Base-by-base conservation (phyloP, 768 basidiomycete genomes). In the Mycena chlorophos region DNA sequence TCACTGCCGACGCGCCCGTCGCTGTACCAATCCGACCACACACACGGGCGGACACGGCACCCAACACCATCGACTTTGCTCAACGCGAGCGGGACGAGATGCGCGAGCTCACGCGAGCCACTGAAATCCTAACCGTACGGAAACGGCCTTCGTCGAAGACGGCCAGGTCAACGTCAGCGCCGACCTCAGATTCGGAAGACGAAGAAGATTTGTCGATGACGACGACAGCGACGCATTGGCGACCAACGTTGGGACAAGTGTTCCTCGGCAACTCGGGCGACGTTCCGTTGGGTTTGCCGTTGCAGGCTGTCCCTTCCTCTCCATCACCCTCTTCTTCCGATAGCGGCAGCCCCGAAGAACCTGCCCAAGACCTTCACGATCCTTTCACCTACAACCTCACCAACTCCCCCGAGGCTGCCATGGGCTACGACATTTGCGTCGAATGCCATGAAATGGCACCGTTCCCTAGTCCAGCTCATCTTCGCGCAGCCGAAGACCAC, bases 51-150 rank as follows among this genome's bases (percentile, higher is more conserved):
- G 60, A n/a, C 40, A 56, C 30, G 62, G 65, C 29, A 14, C 74
- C 75, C 3, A 88, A 89, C 66, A 88, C 87, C 27, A 81, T 92
- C 66, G 83, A 91, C 67, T 93, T 94, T 69, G 85, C 89, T 14
- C 81, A 85, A 65, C 78, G 91, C 29, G 93, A 96, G 73, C 84
- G 84, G 70, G 89, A 91, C 57, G 94, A 95, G 75, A 95, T 94
- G 91, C 77, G 88, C 13, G 88, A 90, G 65, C 74, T 95, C 52
- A 96, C 94, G 0, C 80, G 84, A 55, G 89, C 91, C 5, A 86
- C 83, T 20, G 89, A 91, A 73, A 92, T 95, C 51, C 74, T 88
- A 60, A 78, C 78, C 37, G 62, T 83, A 0, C 45, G 45, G 45
- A 25, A 25, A n/a, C 23, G 23, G 20, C 26, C 23, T 25, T 14